Conservation (phyloP, 371 early-diverging fungal species). For the Thermomucor indicae-seudaticae region DNA sequence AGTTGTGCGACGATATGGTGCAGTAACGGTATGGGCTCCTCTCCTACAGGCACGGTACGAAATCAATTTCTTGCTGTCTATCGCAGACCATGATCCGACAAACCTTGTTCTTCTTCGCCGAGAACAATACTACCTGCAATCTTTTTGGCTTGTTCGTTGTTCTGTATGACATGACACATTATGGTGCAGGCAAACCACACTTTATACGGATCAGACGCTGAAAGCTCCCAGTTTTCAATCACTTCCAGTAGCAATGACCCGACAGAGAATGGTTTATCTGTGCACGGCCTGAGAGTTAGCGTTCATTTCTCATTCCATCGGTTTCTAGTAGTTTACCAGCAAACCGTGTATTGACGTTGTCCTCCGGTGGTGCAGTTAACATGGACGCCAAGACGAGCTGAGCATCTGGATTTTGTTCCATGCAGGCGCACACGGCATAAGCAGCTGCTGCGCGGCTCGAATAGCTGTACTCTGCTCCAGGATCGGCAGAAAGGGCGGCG, state of each 20-base stretch:
- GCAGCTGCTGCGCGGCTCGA: constrained; percentile 73
- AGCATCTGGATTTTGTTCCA: constrained; percentile 77
- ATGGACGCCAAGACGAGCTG: constrained; percentile 86
- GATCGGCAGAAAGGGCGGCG: constrained; percentile 47
- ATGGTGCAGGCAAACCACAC: constrained; percentile 88
- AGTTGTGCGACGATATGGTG: constrained; percentile 60
- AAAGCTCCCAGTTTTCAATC: constrained; percentile 72
- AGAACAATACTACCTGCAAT: constrained; percentile 70
- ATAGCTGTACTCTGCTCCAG: constrained; percentile 46
- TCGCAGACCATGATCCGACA: not conserved
- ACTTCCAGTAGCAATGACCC: constrained; percentile 80
- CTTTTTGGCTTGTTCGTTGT: constrained; percentile 71
- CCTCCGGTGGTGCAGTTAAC: constrained; percentile 75
- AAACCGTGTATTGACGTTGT: constrained; percentile 43
- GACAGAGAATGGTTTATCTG: constrained; percentile 75
- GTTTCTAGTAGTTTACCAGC: too few species aligned
- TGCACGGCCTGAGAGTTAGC: not conserved
- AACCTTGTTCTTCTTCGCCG: constrained; percentile 65
- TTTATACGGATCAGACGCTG: constrained; percentile 73
- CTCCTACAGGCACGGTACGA: constrained; percentile 19
- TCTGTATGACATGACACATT: constrained; percentile 71
- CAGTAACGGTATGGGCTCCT: constrained; percentile 54
- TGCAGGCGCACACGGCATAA: constrained; percentile 68
- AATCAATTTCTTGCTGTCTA: not conserved
- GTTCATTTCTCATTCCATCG: not conserved